These are phyloP conservation scores for Ceratobasidium sp. DNA, from an alignment of 1,284 basidiomycete genomes.

Conservation along the genomic window DNA sequence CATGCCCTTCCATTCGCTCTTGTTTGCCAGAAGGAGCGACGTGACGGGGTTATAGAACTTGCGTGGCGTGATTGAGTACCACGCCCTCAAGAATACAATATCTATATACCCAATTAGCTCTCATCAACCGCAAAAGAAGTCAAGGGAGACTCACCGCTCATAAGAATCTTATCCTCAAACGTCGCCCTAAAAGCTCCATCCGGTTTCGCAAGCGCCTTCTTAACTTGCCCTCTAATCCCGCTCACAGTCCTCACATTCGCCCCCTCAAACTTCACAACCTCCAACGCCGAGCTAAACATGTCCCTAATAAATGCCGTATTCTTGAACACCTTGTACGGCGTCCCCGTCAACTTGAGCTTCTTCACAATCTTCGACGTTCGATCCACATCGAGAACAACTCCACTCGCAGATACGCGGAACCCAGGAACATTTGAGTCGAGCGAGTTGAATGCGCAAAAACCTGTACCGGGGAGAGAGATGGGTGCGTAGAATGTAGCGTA, in stretches of 20 bases:
- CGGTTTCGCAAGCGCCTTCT: conserved; percentile 93
- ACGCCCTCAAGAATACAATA: conserved; percentile 95
- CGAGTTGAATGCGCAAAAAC: conserved; percentile 97
- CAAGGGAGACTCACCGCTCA: conserved; percentile 78
- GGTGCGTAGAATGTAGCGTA: conserved; percentile 97
- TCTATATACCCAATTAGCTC: conserved; percentile 67
- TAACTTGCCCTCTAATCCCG: conserved; percentile 96
- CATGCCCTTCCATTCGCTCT: conserved; percentile 90
- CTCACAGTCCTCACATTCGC: conserved; percentile 96
- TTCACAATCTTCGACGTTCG: conserved; percentile 95
- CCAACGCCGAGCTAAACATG: conserved; percentile 94
- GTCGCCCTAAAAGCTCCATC: conserved; percentile 96
- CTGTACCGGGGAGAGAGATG: conserved; percentile 92
- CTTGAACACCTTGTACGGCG: conserved; percentile 97
- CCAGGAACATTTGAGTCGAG: conserved; percentile 74
- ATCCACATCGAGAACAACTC: conserved; percentile 95
- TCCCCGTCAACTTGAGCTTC: conserved; percentile 96
- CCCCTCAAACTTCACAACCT: conserved; percentile 99
- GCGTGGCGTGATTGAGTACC: conserved; percentile 96
- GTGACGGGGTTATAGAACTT: conserved; percentile 98
- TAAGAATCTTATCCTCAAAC: conserved; percentile 98
- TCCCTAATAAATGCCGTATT: conserved; percentile 99
- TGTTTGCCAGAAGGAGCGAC: conserved; percentile 86
- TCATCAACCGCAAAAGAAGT: not conserved
- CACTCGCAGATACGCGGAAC: conserved; percentile 94